Conservation (phyloP, 306 rosid genomes). For the Psophocarpus tetragonolobus region DNA sequence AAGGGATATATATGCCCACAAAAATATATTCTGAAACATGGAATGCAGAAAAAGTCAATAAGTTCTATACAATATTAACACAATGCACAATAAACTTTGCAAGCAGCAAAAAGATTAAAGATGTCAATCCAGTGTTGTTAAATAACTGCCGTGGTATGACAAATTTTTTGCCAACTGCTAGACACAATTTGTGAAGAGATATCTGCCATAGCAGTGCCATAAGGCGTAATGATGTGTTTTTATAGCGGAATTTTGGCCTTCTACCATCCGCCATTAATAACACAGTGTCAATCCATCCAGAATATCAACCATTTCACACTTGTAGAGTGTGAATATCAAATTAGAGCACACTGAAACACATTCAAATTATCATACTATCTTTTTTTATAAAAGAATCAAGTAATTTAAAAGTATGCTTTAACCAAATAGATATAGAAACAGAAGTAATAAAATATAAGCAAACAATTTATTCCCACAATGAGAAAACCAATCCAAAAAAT, state of each 20-base stretch:
- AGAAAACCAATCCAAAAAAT: neutral
- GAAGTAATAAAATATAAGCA: neutral
- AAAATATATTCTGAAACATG: neutral
- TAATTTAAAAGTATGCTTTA: neutral
- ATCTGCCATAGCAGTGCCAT: too few species aligned
- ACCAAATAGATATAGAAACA: conserved; percentile 14
- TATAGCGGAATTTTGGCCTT: too few species aligned
- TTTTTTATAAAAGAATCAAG: neutral
- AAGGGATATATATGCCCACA: conserved; percentile 6
- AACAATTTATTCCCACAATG: neutral
- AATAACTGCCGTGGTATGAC: too few species aligned
- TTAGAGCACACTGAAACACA: conserved; percentile 5
- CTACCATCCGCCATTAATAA: too few species aligned
- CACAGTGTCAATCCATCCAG: neutral
- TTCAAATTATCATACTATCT: neutral
- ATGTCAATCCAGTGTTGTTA: too few species aligned
- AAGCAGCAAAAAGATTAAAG: neutral
- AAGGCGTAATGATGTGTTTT: too few species aligned
- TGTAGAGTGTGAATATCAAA: neutral
- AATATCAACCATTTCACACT: neutral
- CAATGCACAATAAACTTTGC: neutral
- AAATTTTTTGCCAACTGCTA: too few species aligned
- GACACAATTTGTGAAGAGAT: too few species aligned
- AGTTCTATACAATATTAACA: neutral
- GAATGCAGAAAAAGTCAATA: conserved; percentile 10